These are phyloP conservation scores for Diaporthe eres DNA, from an alignment of 2,329 filamentous ascomycete species.

Conservation along the genomic window DNA sequence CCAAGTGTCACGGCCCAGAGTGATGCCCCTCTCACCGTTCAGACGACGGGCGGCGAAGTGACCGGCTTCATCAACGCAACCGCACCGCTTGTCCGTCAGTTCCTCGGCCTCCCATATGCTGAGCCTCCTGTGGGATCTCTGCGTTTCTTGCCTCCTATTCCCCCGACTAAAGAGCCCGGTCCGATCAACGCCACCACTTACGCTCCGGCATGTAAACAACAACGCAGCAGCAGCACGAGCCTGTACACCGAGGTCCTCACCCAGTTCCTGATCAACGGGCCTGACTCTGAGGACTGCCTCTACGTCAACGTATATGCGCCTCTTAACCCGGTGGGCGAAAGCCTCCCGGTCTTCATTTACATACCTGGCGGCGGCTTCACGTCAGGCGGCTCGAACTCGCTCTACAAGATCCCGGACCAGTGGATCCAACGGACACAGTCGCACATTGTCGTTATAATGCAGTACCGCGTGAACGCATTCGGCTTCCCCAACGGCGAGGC, in stretches of 20 bases:
- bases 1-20: background rate
- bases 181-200: conserved; percentile 8
- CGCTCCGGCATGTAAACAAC: conserved; percentile 8
- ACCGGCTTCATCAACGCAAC: conserved; percentile 19
- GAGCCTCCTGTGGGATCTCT: conserved; percentile 24
- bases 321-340: background rate
- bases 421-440: conserved; percentile 35
- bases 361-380: conserved; percentile 34
- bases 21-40: conserved; percentile 19
- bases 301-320: conserved; percentile 34
- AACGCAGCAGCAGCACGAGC: conserved; percentile 9
- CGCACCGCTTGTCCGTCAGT: conserved; percentile 12
- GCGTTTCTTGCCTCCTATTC: conserved; percentile 12
- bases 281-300: conserved; percentile 35
- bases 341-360: conserved; percentile 32
- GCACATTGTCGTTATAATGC: conserved; percentile 27
- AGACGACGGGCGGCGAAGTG: conserved; percentile 15
- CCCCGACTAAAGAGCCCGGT: background rate
- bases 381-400: conserved; percentile 25
- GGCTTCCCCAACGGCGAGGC: conserved; percentile 50
- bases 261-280: conserved; percentile 33
- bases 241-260: conserved; percentile 14
- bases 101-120: conserved; percentile 27
- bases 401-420: conserved; percentile 34
- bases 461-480: conserved; percentile 40